Percentiles rank a stretch among this genome's conserved stretches.
Conservation (phyloP, 78 protist species). For the Chrysochromulina parva region DNA sequence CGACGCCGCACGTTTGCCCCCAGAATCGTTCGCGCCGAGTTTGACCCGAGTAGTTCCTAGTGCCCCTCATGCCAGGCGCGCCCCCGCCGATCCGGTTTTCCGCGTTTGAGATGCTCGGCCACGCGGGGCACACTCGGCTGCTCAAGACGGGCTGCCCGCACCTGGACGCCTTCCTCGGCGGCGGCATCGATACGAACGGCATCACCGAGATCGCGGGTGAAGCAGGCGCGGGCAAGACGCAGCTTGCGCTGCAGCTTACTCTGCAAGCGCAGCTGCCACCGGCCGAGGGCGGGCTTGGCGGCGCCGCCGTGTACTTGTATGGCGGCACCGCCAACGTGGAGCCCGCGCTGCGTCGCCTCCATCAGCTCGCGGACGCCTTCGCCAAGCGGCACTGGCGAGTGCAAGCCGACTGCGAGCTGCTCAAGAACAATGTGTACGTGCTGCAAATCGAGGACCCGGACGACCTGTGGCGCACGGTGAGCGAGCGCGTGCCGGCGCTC, state of each 20-base stretch:
- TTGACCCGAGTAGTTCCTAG: too few species aligned
- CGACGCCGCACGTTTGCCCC: too few species aligned
- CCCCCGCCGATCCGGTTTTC: too few species aligned
- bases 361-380: not conserved
- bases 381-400: not conserved
- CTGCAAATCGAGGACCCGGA: not conserved
- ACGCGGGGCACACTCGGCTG: not conserved
- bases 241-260: slow-evolving; percentile 28
- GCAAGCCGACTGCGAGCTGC: not conserved
- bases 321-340: not conserved
- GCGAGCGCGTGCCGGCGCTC: not conserved
- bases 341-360: not conserved
- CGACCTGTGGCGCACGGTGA: not conserved
- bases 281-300: slow-evolving; percentile 37
- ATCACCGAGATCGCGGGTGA: slow-evolving; percentile 50
- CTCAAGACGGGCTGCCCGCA: not conserved
- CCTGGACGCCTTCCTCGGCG: not conserved
- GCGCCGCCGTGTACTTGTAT: slow-evolving; percentile 1
- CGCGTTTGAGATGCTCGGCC: not conserved
- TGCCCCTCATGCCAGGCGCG: too few species aligned
- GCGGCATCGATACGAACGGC: slow-evolving; percentile 11
- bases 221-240: slow-evolving; percentile 49
- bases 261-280: slow-evolving; percentile 49
- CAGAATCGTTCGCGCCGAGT: too few species aligned
- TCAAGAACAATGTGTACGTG: not conserved